Evolutionary conservation across 2,329 filamentous ascomycete species (phyloP), one percentile per base, ranked within the genome.

Genomic region (Cercospora nicotianae): DNA sequence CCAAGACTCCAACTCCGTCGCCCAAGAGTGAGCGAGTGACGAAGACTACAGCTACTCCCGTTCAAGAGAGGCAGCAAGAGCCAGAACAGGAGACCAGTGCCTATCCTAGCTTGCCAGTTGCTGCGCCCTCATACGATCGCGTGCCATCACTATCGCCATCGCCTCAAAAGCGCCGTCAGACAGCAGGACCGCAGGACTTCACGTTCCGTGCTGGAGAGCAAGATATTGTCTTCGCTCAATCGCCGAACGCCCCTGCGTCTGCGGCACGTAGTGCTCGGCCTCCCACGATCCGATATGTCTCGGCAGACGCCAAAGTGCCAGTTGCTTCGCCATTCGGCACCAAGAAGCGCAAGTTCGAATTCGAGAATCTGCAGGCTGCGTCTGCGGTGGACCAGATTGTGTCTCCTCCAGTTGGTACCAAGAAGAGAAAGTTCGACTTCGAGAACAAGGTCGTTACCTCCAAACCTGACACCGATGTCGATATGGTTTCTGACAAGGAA

Each of bases 151-250:
- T 72, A 66, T 74, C 71, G 20, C 73, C 75, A 16, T 72, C 71
- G 20, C 76, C 75, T 16, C 75, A 78, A 61, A 82, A 73, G 64
- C 75, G 78, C 53, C 75, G 75, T 10, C 74, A 78, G 71, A 79
- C 78, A 63, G 66, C 72, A 23, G 78, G 76, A 1, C 77, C 81
- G 6, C 77, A 78, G 26, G 77, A 81, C 65, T 85, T 85, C 74
- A 85, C 82, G 5, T 84, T 86, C 78, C 77, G 82, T 68, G 80
- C 82, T 28, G 80, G 79, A 68, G 68, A 67, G 36, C 79, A 80
- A 63, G 75, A 77, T 20, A 81, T 85, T 69, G 77, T 78, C 26
- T 85, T 85, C 66, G 79, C 78, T 13, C 76, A 79, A 13, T 76
- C 76, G 6, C 75, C 78, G 5, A 76, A 78, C 6, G 76, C 76